Base-by-base conservation (phyloP, 2,329 filamentous ascomycete species). In the Aspergillus carbonarius region DNA sequence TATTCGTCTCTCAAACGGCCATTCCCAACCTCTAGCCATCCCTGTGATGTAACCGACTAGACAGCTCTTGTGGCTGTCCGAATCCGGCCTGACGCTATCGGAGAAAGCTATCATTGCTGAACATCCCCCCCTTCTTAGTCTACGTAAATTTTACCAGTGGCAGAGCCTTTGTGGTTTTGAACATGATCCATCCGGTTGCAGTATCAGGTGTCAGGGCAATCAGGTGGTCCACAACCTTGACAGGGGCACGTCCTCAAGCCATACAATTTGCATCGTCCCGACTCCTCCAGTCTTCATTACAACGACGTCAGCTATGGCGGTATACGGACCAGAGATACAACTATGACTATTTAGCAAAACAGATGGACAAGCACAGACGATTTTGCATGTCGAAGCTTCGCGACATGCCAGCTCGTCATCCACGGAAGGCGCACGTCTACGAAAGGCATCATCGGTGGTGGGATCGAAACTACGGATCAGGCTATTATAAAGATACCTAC, bases 391-490 rank as follows among this genome's bases (percentile, higher is more conserved):
- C 56, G 4, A 59, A 39, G 39, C 20, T 54, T 25, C 52, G 52
- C 10, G 30, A 35, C 7, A 51, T 18, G 52, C 37, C 34, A 32
- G 10, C 42, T 7, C 30, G 25, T 23, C 55, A 55, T 49, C 49
- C 35, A 23, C 55, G 48, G 18, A 55, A 20, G 39, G 30, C 37
- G 20, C 58, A 55, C 10, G 18, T 47, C 9, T 58, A 54, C 25
- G 54, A 60, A 23, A 25, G 47, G 27, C 50, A 59, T 51, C 57
- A 40, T 20, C 55, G 55, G 8, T 62, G 59, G 66, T 58, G 63
- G 63, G 39, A 60, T 58, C 49, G 58, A 59, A 49, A 58, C 59
- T 62, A 61, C 62, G 50, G 54, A 44, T 57, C 51, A 56, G 34
- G 25, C 13, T 10, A 37, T 53, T 13, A 50, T 32, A 35, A 58